Evolutionary conservation across 2,329 filamentous ascomycete species (phyloP), one percentile per base, ranked within the genome.

Genomic region (Talaromyces verruculosus): DNA sequence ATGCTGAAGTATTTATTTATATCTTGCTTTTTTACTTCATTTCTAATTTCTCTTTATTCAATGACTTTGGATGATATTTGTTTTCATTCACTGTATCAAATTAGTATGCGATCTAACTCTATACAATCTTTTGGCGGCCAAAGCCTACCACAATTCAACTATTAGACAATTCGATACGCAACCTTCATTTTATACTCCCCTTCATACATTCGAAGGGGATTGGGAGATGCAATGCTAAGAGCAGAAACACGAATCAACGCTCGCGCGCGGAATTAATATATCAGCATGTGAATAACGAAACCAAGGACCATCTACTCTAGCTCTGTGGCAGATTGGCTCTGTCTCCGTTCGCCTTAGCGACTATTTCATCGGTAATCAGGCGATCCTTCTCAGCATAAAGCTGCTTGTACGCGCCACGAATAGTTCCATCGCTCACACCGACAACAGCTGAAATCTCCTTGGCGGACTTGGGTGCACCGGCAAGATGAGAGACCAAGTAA

Each of bases 381-480:
- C 87, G 84, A 64, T 94, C 88, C 61, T 88, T 87, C 59, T 90
- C 88, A 19, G 85, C 84, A 76, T 93, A 94, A 59, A 99, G 84
- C 73, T 91, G 89, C 76, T 95, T 95, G 83, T 98, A 99, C 0
- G 94, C 93, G 30, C 92, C 96, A 73, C 96, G 93, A 72, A 99
- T 97, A 0, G 95, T 99, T 64, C 95, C 93, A 75, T 99, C 96
- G 76, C 93, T 97, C 33, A 99, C 95, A 70, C 92, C 92, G 0
- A 91, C 92, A 19, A 95, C 89, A 28, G 80, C 79, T 5, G 92
- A 91, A 72, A 99, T 97, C 68, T 96, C 91, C 77, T 93, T 93
- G n/a, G 92, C 90, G 6, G 87, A 84, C 73, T 91, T 91, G 22
- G 88, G 84, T 71, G 95, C 87, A 65, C 89, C 91, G 81, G 97